Evolutionary conservation across 2,329 filamentous ascomycete genomes (phyloP), one percentile per base, ranked within the genome.

Genomic region (Phialemoniopsis sp.): DNA sequence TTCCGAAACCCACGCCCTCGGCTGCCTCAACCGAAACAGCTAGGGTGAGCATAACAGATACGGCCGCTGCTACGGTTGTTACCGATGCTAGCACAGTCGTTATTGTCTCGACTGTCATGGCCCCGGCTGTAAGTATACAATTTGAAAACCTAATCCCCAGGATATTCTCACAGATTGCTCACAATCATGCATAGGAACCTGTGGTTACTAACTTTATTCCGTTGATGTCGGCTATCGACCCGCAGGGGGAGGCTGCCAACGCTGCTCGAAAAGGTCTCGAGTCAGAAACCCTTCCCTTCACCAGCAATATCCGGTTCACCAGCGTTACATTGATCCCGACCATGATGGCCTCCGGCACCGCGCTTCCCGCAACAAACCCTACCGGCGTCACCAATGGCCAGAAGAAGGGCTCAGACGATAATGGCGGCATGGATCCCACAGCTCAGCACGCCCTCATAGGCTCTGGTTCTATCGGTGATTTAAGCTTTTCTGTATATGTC

Each of bases 381-480:
- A 26, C 21, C 21, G 21, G 21, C 21, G 21, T 26, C 21, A 38
- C 35, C 15, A 37, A 36, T 9, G 34, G 37, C 30, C 35, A 21
- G 26, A 32, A 18, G 15, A 40, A 21, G 35, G 37, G 21, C 35
- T 17, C 36, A 19, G 34, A 33, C 26, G 44, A 37, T 29, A 40
- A 41, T 29, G 36, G 40, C 2, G 43, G 46, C 2, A 42, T 56
- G 29, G 44, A 50, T 40, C 50, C 49, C 2, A 48, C 46, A 12
- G 50, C 50, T 12, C 57, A 63, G 41, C 53, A 52, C 8, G 49
- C 51, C 6, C 37, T 62, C 32, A 58, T 63, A 28, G 57, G 57
- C 3, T 50, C 53, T 28, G 59, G 59, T 2, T 63, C 59, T 2
- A 62, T 62, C 38, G 58, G 59, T 62, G 46, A 38, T 54, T 32